Conservation (phyloP, 768 basidiomycete genomes). For the Mycena haematopus region DNA sequence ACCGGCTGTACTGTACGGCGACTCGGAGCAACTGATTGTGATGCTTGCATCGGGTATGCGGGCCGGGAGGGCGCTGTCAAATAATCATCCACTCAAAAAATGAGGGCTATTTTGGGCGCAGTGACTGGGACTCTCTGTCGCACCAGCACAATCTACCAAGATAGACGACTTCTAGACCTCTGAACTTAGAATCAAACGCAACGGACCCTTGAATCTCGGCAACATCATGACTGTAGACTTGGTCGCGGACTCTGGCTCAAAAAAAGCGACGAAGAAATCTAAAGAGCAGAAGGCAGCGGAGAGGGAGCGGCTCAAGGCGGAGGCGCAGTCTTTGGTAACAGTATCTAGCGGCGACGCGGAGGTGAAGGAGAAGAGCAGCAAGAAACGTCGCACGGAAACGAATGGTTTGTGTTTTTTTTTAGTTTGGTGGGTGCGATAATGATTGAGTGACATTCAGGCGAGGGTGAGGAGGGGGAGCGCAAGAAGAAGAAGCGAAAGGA, state of each 20-base stretch:
- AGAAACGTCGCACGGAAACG: slow-evolving; percentile 26
- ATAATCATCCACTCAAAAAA: slow-evolving; percentile 5
- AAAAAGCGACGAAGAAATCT: slow-evolving; percentile 29
- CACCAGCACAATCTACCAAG: too few relatives aligned
- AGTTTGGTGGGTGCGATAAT: not conserved
- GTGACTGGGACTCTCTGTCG: too few relatives aligned
- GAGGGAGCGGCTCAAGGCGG: slow-evolving; percentile 35
- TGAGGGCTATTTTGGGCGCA: slow-evolving; percentile 22
- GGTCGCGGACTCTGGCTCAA: not conserved
- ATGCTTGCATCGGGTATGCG: too few relatives aligned
- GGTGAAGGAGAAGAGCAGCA: slow-evolving; percentile 20
- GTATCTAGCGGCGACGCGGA: slow-evolving; percentile 28
- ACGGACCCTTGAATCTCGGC: not conserved
- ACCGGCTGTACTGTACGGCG: too few relatives aligned
- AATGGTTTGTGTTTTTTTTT: slow-evolving; percentile 31
- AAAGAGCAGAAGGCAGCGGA: slow-evolving; percentile 34
- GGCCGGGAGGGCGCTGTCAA: not conserved
- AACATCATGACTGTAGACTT: slow-evolving; percentile 14
- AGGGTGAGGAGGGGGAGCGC: slow-evolving; percentile 28
- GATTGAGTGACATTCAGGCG: slow-evolving; percentile 16
- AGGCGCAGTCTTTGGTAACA: not conserved
- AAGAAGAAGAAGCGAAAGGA: slow-evolving; percentile 34
- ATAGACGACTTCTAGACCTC: not conserved
- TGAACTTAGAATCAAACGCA: not conserved
- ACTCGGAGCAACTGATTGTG: too few relatives aligned